Evolutionary conservation across 495 filamentous ascomycete genomes (phyloP), one percentile per base, ranked within the genome.

Genomic region (Podospora conica): DNA sequence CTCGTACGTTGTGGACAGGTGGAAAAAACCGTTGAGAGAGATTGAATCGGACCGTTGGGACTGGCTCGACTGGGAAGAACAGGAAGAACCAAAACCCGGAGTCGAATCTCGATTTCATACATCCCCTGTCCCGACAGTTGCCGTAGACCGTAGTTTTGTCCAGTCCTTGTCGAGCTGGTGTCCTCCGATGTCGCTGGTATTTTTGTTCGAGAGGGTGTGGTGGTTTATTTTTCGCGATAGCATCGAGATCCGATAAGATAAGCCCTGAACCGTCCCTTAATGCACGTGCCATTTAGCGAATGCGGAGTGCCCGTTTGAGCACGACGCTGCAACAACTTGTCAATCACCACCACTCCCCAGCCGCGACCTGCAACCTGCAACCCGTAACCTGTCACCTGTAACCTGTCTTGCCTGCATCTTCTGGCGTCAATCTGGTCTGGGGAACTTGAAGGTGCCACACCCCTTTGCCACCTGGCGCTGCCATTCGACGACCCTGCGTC

Each of bases 241-340:
- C 53, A 15, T 9, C 7, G 5, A 12, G 25, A 21, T 25, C 56
- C 48, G 55, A 40, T 53, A 28, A 24, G 27, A 40, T 54, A 55
- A 54, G 33, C 15, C 21, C 64, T 3, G 57, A 62, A 15, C n/a
- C n/a, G 8, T 27, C 15, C 21, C 29, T 9, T 25, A 22, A 23
- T 23, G 58, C 65, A 66, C 65, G 65, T 66, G 65, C 65, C 59
- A 21, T 10, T 22, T 29, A 20, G 58, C 59, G 53, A 58, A 61
- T 66, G 65, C 65, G 65, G 59, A 48, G 65, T 53, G 58, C 65
- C 58, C 31, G 22, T 55, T n/a, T 48, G 18, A 48, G 40, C 40
- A 48, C 15, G 40, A 48, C 40, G 40, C 40, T 48, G 40, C 40
- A 48, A 18, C 40, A 48, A 18, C 18, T 27, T 48, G 40, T 48